phyloP scores from a whole-genome alignment of 257 asterid species.

The Solanum infundibuliforme region DNA sequence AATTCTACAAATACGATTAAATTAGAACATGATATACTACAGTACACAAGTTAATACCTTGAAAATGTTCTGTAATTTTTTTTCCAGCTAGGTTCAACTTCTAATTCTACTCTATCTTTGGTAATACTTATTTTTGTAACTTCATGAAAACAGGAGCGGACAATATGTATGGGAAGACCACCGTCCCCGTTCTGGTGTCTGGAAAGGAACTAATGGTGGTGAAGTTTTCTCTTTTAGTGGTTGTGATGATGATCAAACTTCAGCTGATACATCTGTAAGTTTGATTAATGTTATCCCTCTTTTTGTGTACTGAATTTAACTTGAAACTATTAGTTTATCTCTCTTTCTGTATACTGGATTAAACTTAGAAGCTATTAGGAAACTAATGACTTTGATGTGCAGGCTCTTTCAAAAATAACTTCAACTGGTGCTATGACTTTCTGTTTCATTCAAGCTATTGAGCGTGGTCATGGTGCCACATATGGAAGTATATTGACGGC shows the following conservation, averaged over 20 bases:
- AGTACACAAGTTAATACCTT: neutral
- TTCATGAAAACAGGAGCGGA: conserved; percentile 47
- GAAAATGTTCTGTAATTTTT: neutral
- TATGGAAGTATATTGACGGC: conserved; percentile 71
- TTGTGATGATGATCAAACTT: conserved; percentile 90
- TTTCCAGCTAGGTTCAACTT: neutral
- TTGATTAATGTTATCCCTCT: neutral
- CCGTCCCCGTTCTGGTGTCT: conserved; percentile 81
- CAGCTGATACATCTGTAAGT: conserved; percentile 93
- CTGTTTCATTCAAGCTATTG: conserved; percentile 97
- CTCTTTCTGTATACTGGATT: neutral
- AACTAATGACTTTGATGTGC: conserved; percentile 6
- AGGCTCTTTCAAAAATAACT: conserved; percentile 90
- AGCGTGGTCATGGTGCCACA: conserved; percentile 74
- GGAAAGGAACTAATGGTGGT: conserved; percentile 91
- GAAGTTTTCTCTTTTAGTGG: conserved; percentile 92
- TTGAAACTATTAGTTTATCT: neutral
- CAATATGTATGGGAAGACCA: conserved; percentile 94
- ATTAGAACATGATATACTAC: neutral
- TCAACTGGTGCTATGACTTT: conserved; percentile 98
- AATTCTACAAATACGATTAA: neutral
- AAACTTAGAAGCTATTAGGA: neutral
- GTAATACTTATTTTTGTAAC: neutral
- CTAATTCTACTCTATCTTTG: neutral
- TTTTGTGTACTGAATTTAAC: neutral